Evolutionary conservation across 306 rosid species (phyloP).

Genomic region (Prunus armeniaca): DNA sequence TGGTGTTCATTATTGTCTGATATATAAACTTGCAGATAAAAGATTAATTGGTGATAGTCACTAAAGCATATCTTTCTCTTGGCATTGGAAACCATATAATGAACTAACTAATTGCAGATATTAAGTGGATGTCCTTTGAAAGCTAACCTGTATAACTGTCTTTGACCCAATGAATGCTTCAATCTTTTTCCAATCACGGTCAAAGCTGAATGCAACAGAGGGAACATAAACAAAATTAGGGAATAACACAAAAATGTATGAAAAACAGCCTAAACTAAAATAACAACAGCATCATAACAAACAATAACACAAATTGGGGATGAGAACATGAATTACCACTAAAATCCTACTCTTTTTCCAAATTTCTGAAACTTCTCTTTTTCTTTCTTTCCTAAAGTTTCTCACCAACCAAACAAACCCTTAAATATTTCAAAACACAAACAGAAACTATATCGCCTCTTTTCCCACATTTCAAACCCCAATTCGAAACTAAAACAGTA

Average conservation of each 20-base stretch:
- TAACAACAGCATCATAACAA: not conserved
- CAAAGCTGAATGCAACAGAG: constrained; percentile 58
- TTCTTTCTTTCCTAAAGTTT: not conserved
- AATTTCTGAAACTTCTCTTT: not conserved
- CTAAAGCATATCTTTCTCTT: not conserved
- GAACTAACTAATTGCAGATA: not conserved
- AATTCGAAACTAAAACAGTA: not conserved
- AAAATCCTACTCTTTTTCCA: not conserved
- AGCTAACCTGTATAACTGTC: constrained; percentile 88
- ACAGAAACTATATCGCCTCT: not conserved
- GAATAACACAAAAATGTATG: not conserved
- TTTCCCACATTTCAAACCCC: not conserved
- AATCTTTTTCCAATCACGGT: constrained; percentile 99
- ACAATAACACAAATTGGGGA: not conserved
- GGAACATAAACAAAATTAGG: not conserved
- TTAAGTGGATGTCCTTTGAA: not conserved
- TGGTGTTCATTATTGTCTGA: not conserved
- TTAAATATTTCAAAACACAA: not conserved
- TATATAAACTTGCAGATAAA: not conserved
- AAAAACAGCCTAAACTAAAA: not conserved
- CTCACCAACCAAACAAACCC: not conserved
- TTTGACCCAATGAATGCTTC: constrained; percentile 97
- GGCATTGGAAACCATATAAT: not conserved
- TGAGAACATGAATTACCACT: not conserved
- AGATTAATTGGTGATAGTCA: not conserved